These are phyloP conservation scores for Mediolabrus comicus DNA, from an alignment of 108 stramenopile species.

Conservation along the genomic window DNA sequence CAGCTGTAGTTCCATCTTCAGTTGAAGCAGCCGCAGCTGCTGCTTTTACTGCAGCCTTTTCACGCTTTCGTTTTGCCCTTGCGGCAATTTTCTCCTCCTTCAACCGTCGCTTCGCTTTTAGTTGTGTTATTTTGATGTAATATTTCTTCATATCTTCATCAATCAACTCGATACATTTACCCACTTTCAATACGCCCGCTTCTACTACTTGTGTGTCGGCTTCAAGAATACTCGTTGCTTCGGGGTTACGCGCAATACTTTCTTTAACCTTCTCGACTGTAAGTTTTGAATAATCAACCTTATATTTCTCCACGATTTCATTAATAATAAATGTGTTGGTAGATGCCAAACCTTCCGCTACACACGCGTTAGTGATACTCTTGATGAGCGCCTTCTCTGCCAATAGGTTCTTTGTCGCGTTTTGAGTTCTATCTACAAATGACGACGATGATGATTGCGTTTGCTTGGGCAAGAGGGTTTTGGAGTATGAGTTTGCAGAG, in stretches of 20 bases:
- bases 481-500: background rate
- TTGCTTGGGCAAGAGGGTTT: background rate
- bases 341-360: background rate
- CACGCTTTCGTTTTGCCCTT: constrained; percentile 4
- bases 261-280: constrained; percentile 1
- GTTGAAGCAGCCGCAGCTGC: background rate
- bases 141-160: constrained; percentile 20
- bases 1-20: background rate
- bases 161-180: background rate
- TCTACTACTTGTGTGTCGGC: background rate
- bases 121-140: constrained; percentile 6
- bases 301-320: constrained; percentile 8
- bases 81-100: background rate
- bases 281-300: constrained; percentile 5
- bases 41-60: background rate
- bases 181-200: background rate
- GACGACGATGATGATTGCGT: background rate
- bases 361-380: constrained; percentile 8
- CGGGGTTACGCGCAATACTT: background rate
- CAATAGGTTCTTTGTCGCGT: constrained; percentile 2
- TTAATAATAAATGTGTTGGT: background rate
- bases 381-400: constrained; percentile 12
- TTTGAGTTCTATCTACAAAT: background rate
- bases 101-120: background rate
- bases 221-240: background rate